Percentiles rank a stretch among this genome's conserved stretches.
phyloP scores from a whole-genome alignment of 768 basidiomycete genomes.

The Pholiota microspora region DNA sequence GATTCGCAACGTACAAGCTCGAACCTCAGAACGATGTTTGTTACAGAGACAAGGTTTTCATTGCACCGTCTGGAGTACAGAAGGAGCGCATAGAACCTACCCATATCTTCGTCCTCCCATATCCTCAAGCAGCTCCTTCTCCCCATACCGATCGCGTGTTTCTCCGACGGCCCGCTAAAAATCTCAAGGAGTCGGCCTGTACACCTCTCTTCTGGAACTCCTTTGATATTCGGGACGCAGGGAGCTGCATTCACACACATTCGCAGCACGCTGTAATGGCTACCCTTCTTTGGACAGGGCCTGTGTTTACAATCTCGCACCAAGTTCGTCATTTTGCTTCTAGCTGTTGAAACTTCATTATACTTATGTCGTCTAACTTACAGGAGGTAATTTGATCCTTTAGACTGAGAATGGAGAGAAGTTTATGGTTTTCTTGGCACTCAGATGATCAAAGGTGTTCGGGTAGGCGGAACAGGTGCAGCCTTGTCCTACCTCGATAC shows the following conservation, averaged over 20 bases:
- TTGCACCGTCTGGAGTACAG: conserved; percentile 88
- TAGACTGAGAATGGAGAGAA: too few species aligned
- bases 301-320: conserved; percentile 78
- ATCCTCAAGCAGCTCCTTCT: conserved; percentile 58
- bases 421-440: too few species aligned
- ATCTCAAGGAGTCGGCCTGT: conserved; percentile 83
- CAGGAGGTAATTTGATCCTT: conserved; percentile 38
- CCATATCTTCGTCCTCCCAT: conserved; percentile 89
- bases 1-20: background rate
- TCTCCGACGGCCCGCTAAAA: conserved; percentile 66
- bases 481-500: conserved; percentile 84
- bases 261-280: conserved; percentile 90
- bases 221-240: conserved; percentile 74
- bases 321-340: conserved; percentile 45
- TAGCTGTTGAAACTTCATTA: background rate
- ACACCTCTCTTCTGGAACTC: conserved; percentile 94
- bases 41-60: conserved; percentile 71
- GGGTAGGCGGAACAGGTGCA: conserved; percentile 71
- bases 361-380: conserved; percentile 3
- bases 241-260: conserved; percentile 90
- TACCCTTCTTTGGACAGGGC: conserved; percentile 72
- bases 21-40: background rate
- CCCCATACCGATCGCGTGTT: conserved; percentile 72
- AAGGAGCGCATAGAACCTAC: conserved; percentile 81
- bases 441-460: conserved; percentile 91